Evolutionary conservation across 805 yeast genomes (phyloP), one percentile per base, ranked within the genome.

Genomic region (Hanseniaspora opuntiae): DNA sequence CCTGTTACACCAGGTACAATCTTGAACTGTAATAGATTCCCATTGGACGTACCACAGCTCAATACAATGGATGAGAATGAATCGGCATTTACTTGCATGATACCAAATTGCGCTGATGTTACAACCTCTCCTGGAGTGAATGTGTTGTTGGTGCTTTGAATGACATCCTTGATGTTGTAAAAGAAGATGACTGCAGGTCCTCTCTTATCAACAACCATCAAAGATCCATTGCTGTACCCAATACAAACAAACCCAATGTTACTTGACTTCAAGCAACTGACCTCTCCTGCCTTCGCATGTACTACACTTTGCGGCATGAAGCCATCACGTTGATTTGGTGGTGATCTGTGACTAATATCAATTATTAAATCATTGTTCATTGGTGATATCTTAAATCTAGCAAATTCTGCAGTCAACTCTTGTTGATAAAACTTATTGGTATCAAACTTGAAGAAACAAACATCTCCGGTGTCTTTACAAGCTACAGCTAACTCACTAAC

Each of bases 211-310:
- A 89, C 69, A 0, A 90, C 79, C 2, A 82, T 67, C 17, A 90
- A 57, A 36, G 78, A 73, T n/a, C 97, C 97, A 14, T 81, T 74
- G 45, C 74, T 75, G 64, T 84, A 87, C 0, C 85, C 95, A 41
- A 86, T 71, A 0, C 84, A 93, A 9, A 84, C 85, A 68, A 93
- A 89, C 0, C 96, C 96, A 47, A 87, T 72, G 57, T 82, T 76
- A 56, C 89, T 81, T 64, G 84, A 76, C 53, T 75, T 73, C 47
- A 89, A 56, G 1, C 85, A 76, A 0, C 89, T 71, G 10, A 85
- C 81, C 4, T 63, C 63, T 0, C 80, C 78, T 37, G 67, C 67
- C 38, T 69, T 62, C 17, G 75, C 73, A 40, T 73, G 69, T 17
- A 80, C 58, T 1, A 74, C 70, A 45, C 72, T 69, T 24, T 64